Conservation (phyloP, 176 grass and related monocot species). For the Avena atlantica region DNA sequence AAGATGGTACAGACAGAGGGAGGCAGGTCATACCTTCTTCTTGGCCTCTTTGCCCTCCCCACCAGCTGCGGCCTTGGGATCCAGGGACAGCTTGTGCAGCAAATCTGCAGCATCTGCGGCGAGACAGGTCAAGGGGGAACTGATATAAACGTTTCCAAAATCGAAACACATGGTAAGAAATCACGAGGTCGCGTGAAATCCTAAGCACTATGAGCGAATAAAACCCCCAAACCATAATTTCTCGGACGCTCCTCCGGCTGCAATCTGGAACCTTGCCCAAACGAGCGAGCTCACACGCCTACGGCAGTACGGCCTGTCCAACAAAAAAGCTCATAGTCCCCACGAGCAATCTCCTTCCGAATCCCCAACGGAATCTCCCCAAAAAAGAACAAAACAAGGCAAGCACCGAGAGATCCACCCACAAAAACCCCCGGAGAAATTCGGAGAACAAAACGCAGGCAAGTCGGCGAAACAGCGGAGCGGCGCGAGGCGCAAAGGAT, state of each 20-base stretch:
- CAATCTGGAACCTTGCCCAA: not conserved
- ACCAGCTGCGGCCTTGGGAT: conserved; percentile 44
- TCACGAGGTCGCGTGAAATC: not conserved
- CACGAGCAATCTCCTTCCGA: not conserved
- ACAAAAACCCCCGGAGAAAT: not conserved
- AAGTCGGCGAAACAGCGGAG: not conserved
- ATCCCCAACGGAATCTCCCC: not conserved
- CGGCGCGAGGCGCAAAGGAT: conserved; percentile 46
- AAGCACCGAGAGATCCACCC: conserved; percentile 39
- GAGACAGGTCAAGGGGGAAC: conserved; percentile 52
- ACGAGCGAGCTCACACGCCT: not conserved
- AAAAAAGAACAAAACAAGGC: not conserved
- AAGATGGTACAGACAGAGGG: not conserved
- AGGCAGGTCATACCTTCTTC: conserved; percentile 39
- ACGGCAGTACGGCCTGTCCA: not conserved
- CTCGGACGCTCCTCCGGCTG: not conserved
- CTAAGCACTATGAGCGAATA: not conserved
- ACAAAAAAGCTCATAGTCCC: not conserved
- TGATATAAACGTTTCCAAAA: not conserved
- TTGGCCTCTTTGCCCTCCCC: conserved; percentile 45
- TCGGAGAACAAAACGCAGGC: not conserved
- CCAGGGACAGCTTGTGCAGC: conserved; percentile 63
- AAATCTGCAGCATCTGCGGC: conserved; percentile 62
- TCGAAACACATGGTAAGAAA: not conserved
- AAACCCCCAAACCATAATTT: not conserved